phyloP scores from a whole-genome alignment of 805 yeast species.

The Clavispora santaluciae region DNA sequence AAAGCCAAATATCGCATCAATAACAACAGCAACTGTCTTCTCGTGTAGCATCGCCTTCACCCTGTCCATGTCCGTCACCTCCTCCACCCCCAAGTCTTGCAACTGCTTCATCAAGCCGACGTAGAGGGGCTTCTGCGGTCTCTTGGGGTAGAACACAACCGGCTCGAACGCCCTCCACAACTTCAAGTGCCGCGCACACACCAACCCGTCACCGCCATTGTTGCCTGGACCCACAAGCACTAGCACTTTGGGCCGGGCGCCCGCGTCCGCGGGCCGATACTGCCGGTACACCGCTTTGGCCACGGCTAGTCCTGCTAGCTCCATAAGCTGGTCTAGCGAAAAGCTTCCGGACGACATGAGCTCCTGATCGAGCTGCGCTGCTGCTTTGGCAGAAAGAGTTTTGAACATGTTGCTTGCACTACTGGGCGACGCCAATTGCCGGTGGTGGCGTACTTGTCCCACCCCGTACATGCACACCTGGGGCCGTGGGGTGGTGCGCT shows the following conservation, averaged over 20 bases:
- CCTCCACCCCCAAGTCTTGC: constrained; percentile 54
- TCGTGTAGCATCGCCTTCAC: constrained; percentile 15
- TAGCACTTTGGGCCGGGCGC: constrained; percentile 38
- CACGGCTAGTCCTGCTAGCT: constrained; percentile 90
- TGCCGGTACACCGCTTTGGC: constrained; percentile 76
- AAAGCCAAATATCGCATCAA: constrained; percentile 91
- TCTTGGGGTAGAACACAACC: constrained; percentile 72
- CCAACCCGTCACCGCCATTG: constrained; percentile 95
- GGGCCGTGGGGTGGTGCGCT: neutral
- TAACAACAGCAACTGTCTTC: constrained; percentile 31
- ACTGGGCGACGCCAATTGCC: no score
- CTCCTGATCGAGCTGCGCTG: constrained; percentile 77
- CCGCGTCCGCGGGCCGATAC: constrained; percentile 48
- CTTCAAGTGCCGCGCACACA: constrained; percentile 86
- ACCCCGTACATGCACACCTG: neutral
- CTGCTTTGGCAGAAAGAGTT: constrained; percentile 43
- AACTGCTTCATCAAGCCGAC: constrained; percentile 62
- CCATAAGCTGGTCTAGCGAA: constrained; percentile 89
- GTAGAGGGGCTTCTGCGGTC: constrained; percentile 52
- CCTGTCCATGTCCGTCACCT: constrained; percentile 40
- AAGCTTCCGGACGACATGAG: constrained; percentile 82
- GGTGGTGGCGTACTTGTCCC: no score
- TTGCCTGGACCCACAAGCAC: constrained; percentile 94
- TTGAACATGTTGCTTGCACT: no score
- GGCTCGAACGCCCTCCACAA: constrained; percentile 74